Evolutionary conservation across 2,329 filamentous ascomycete genomes (phyloP), one percentile per base, ranked within the genome.

Genomic region (Dryadomyces quercivorus): DNA sequence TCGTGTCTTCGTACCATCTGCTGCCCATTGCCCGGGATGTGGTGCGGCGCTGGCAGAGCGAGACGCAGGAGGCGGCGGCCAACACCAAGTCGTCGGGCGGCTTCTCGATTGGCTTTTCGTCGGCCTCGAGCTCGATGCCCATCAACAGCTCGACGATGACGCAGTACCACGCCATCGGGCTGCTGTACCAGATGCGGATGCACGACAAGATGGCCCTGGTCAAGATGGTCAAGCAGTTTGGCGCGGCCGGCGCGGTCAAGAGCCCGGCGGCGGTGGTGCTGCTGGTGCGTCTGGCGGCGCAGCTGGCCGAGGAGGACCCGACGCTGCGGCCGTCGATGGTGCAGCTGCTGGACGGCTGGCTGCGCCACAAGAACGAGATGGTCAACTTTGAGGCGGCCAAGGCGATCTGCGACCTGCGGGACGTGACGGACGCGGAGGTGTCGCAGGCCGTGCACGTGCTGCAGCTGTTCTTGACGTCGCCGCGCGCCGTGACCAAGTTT

Each of bases 201-300:
- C 91, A 96, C 69, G 93, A 98, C 70, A 84, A 93, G 64, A 98
- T 98, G 93, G 91, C 93, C 21, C 74, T 98, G 63, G 92, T 97
- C 58, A 98, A 98, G 80, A 97, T 98, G 93, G 92, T 98, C n/a
- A 93, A 98, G 74, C 93, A 98, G 70, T 97, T 96, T 67, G 90
- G 90, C 52, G 85, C 85, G 53, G 82, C 90, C 16, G 93, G 93
- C 56, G 89, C 89, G 12, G 85, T 97, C 59, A 97, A 96, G 82
- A 96, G 88, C 70, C 90, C 93, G 20, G 88, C 92, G 57, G 93
- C 91, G 38, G 85, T 91, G 56, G 82, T 98, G 51, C 85, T 98
- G 81, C 78, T 98, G 31, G 93, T 98, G 54, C 82, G 93, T 62
- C 74, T 98, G 60, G 93, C 93, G 38, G 88, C 92, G 45, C 93